Evolutionary conservation across 495 filamentous ascomycete species (phyloP), one percentile per base, ranked within the genome.

Genomic region (Talaromyces ruber): DNA sequence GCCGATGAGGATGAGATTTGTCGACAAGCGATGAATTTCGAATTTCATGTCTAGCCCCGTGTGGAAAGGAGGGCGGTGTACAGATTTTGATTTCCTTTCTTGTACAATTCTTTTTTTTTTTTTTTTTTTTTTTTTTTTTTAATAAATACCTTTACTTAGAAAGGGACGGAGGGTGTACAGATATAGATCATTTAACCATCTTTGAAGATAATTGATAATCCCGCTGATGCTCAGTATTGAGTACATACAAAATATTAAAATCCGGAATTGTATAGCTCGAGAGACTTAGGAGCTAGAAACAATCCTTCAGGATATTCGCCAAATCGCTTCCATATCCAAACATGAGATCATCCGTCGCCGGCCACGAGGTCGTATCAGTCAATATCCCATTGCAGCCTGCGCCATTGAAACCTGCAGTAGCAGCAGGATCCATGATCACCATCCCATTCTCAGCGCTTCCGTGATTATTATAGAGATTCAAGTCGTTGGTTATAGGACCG

Each of bases 261-360:
- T 3, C 39, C 39, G 39, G 16, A 43, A 47, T 21, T 16, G 2
- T 39, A 12, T 4, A 39, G 14, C 34, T 4, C 6, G 12, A 6
- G 9, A 11, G 12, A 11, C 9, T 1, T 12, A 12, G 14, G n/a
- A 11, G 1, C 7, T 21, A 47, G 7, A 47, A 73, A 30, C 70
- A 77, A 54, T 75, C 71, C 54, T 67, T 76, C 72, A 77, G 73
- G 26, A 77, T 64, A 62, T 68, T 76, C 0, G 75, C 76, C 52
- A 76, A 58, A 39, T 75, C 74, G 18, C 65, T 73, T 2, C 72
- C 70, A 53, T 76, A 76, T 47, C 43, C 43, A 39, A 72, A 66
- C 60, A 70, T 64, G 43, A 24, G 66, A 70, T 0, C 63, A 67
- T 8, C 66, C 65, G 56, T 70, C 66, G 1, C 65, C 39, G 61